phyloP scores from a whole-genome alignment of 2,329 filamentous ascomycete species.

The Emericellopsis cladophorae region DNA sequence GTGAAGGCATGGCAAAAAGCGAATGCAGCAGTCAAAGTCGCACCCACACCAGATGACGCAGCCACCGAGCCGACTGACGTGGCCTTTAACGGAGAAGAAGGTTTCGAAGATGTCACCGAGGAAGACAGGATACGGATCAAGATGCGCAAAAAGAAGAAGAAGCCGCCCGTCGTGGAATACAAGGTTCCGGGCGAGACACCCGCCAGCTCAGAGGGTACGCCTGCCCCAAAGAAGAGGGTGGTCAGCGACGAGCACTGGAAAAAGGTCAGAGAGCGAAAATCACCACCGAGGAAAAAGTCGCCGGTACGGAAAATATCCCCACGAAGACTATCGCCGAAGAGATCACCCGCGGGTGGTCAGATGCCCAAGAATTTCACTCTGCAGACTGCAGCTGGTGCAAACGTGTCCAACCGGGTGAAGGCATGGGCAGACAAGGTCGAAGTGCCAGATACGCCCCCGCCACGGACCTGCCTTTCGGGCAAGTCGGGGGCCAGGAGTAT shows the following conservation, averaged over 20 bases:
- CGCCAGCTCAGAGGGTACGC: slow-evolving; percentile 23
- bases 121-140: slow-evolving; percentile 47
- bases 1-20: slow-evolving; percentile 78
- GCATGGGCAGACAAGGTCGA: slow-evolving; percentile 49
- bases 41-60: slow-evolving; percentile 33
- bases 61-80: slow-evolving; percentile 50
- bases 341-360: slow-evolving; percentile 9
- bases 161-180: slow-evolving; percentile 7
- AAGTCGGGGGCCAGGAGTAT: slow-evolving; percentile 17
- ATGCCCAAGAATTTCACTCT: slow-evolving; percentile 48
- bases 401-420: slow-evolving; percentile 45
- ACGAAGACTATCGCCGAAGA: slow-evolving; percentile 7
- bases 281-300: slow-evolving; percentile 27
- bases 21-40: slow-evolving; percentile 50
- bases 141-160: slow-evolving; percentile 32
- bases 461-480: slow-evolving; percentile 22
- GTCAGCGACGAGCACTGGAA: slow-evolving; percentile 90
- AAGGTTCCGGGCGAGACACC: slow-evolving; percentile 15
- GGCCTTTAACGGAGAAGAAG: slow-evolving; percentile 43
- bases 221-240: slow-evolving; percentile 77
- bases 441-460: slow-evolving; percentile 24
- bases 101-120: slow-evolving; percentile 42
- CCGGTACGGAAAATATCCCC: slow-evolving; percentile 28
- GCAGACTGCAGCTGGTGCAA: slow-evolving; percentile 38
- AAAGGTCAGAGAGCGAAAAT: slow-evolving; percentile 40